Percentiles rank a stretch among this genome's conserved stretches.
Conservation (phyloP, 306 rosid genomes). For the Aeschynomene evenia region DNA sequence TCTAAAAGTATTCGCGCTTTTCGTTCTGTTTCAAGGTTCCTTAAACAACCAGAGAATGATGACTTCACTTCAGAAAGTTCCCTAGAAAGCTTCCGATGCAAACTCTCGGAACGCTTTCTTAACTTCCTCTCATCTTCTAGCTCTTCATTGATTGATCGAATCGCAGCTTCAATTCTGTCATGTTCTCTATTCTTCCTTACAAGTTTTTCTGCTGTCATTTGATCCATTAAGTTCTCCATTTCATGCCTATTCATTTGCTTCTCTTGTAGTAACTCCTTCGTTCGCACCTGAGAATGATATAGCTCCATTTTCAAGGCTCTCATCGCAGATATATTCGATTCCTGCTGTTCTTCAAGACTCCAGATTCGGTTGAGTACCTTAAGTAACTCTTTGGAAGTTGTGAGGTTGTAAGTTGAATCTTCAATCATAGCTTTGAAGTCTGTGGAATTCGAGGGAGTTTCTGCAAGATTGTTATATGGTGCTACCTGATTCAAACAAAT, state of each 20-base stretch:
- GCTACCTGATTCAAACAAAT: conserved; percentile 46
- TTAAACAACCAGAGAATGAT: conserved; percentile 52
- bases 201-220: conserved; percentile 38
- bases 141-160: conserved; percentile 50
- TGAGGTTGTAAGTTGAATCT: conserved; percentile 37
- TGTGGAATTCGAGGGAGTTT: conserved; percentile 43
- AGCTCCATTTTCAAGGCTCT: conserved; percentile 60
- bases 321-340: conserved; percentile 46
- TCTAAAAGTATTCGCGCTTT: conserved; percentile 67
- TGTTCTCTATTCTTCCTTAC: conserved; percentile 45
- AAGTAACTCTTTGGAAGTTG: conserved; percentile 57
- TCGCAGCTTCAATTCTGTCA: conserved; percentile 38
- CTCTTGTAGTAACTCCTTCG: conserved; percentile 52
- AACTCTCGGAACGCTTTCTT: conserved; percentile 60
- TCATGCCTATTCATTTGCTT: conserved; percentile 48
- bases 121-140: conserved; percentile 69
- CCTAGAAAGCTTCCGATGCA: conserved; percentile 57
- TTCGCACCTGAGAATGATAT: conserved; percentile 37
- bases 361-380: conserved; percentile 64
- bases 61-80: conserved; percentile 63
- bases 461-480: conserved; percentile 43
- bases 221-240: conserved; percentile 47
- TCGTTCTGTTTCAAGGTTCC: conserved; percentile 73
- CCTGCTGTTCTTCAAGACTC: conserved; percentile 72
- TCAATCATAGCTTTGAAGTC: conserved; percentile 41